A percentile compares a stretch with the other conserved stretches of the same genome.
Conservation (phyloP, 1,139 yeast species). For the Pichia sp. region DNA sequence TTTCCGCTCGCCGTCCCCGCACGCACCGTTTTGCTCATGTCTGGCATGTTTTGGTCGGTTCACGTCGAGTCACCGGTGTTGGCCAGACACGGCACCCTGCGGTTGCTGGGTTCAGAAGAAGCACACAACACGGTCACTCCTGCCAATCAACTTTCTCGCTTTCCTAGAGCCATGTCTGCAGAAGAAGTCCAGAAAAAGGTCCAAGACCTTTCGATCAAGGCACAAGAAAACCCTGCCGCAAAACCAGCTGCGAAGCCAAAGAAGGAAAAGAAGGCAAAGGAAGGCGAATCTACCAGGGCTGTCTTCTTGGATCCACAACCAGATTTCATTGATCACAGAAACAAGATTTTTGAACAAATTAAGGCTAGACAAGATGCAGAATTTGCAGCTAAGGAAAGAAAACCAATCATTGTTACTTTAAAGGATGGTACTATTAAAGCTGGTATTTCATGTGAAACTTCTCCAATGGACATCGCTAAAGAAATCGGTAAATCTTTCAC, state of each 20-base stretch:
- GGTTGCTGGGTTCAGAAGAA: not conserved
- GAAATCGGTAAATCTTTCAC: slow-evolving; percentile 80
- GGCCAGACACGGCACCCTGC: no score
- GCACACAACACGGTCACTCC: not conserved
- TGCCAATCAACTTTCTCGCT: no score
- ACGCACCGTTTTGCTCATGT: no score
- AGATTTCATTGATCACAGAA: slow-evolving; percentile 71
- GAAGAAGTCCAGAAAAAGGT: slow-evolving; percentile 47
- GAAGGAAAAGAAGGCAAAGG: slow-evolving; percentile 29
- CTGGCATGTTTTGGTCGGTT: no score
- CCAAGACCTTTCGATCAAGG: slow-evolving; percentile 43
- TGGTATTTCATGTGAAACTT: slow-evolving; percentile 83
- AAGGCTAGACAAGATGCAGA: slow-evolving; percentile 73
- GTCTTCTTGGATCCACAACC: slow-evolving; percentile 72
- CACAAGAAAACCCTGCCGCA: slow-evolving; percentile 8
- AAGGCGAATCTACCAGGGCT: slow-evolving; percentile 34
- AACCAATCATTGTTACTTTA: slow-evolving; percentile 69
- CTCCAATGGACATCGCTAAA: slow-evolving; percentile 81
- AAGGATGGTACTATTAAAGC: slow-evolving; percentile 78
- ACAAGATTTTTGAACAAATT: slow-evolving; percentile 71
- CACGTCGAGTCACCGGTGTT: no score
- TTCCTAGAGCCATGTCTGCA: slow-evolving; percentile 25
- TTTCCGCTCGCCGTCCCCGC: no score
- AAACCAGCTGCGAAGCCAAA: slow-evolving; percentile 14
- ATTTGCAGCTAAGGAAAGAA: slow-evolving; percentile 52